phyloP scores from a whole-genome alignment of 2,329 filamentous ascomycete species.

The Botrytis fabae region DNA sequence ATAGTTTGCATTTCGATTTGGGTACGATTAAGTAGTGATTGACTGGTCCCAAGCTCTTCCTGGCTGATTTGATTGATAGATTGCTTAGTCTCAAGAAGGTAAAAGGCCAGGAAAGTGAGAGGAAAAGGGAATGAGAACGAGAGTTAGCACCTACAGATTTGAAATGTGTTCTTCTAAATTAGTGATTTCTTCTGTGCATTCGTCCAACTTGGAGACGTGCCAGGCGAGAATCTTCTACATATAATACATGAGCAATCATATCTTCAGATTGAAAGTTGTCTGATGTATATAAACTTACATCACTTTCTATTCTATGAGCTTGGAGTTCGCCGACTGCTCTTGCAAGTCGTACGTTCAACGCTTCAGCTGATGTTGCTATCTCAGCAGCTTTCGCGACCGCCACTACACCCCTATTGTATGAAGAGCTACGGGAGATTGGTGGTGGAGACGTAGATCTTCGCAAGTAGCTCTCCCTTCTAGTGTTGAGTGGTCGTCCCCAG shows the following conservation, averaged over 20 bases:
- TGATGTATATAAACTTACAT: slow-evolving; percentile 45
- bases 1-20: slow-evolving; percentile 63
- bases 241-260: slow-evolving; percentile 16
- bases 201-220: slow-evolving; percentile 58
- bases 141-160: slow-evolving; percentile 51
- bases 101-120: slow-evolving; percentile 32
- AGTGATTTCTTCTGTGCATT: slow-evolving; percentile 57
- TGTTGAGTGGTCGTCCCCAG: slow-evolving; percentile 35
- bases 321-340: slow-evolving; percentile 53
- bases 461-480: slow-evolving; percentile 29
- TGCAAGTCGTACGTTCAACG: slow-evolving; percentile 53
- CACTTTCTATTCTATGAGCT: slow-evolving; percentile 59
- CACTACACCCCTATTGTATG: slow-evolving; percentile 9
- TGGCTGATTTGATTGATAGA: slow-evolving; percentile 45
- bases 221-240: slow-evolving; percentile 60
- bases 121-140: neutral
- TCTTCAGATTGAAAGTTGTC: neutral
- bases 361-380: slow-evolving; percentile 45
- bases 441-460: neutral
- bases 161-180: slow-evolving; percentile 59
- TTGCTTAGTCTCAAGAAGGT: slow-evolving; percentile 16
- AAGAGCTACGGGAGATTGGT: neutral
- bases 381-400: slow-evolving; percentile 41
- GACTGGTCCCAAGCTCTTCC: slow-evolving; percentile 55
- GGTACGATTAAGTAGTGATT: slow-evolving; percentile 61